A percentile compares a stretch with the other conserved stretches of the same genome.
Conservation (phyloP, 768 basidiomycete species). For the Russula sp. region DNA sequence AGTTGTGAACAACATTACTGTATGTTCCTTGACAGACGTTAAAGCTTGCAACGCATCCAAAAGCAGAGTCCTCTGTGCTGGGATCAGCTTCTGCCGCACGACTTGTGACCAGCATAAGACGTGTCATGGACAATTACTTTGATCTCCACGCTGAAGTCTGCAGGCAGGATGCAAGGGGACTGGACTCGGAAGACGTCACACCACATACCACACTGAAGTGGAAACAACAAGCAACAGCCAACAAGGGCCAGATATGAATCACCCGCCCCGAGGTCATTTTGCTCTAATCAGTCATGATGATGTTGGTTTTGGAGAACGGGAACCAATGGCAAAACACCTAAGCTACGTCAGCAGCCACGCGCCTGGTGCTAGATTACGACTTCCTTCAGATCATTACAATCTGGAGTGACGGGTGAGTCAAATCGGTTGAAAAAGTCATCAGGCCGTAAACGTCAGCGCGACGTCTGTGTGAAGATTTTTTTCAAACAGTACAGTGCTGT, state of each 20-base stretch:
- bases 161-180: neutral
- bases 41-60: neutral
- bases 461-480: neutral
- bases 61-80: neutral
- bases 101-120: neutral
- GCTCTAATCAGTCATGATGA: neutral
- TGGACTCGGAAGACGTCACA: neutral
- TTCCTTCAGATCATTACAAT: constrained; percentile 1
- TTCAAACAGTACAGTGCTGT: neutral
- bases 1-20: neutral
- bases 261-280: neutral
- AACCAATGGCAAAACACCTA: neutral
- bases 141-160: neutral
- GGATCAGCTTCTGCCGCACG: neutral
- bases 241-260: no score
- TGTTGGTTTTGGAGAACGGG: neutral
- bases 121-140: neutral
- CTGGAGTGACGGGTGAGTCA: constrained; percentile 13
- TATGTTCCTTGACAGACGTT: neutral
- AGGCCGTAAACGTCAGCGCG: neutral
- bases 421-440: neutral
- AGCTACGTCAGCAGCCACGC: constrained; percentile 10
- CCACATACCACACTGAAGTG: neutral
- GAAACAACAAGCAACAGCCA: neutral
- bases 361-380: neutral